These are phyloP conservation scores for Akanthomyces uredinophilus DNA, from an alignment of 2,329 filamentous ascomycete species.

Conservation along the genomic window DNA sequence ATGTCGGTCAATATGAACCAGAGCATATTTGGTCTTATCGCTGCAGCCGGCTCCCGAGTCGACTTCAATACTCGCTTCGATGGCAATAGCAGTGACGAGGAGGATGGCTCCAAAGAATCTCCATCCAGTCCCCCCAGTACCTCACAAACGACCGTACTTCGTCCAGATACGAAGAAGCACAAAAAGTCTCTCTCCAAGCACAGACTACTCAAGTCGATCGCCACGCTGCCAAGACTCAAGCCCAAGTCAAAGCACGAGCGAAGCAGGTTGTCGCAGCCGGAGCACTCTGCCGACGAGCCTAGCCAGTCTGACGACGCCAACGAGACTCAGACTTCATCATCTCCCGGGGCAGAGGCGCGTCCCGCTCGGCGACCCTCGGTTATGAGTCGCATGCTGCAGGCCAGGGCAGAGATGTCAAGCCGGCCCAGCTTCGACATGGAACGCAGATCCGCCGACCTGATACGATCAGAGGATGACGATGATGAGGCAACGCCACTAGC, in stretches of 20 bases:
- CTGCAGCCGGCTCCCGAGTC: conserved; percentile 75
- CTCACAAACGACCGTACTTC: conserved; percentile 39
- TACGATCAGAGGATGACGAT: conserved; percentile 28
- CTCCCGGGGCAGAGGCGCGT: conserved; percentile 21
- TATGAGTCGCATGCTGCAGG: conserved; percentile 73
- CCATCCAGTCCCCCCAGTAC: conserved; percentile 40
- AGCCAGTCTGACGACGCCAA: conserved; percentile 24
- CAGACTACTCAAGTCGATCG: conserved; percentile 61
- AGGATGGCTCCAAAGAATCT: conserved; percentile 47
- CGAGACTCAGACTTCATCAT: conserved; percentile 22
- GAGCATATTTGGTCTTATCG: conserved; percentile 88
- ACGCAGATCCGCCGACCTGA: conserved; percentile 36
- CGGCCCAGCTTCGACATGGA: conserved; percentile 55
- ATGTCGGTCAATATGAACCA: conserved; percentile 78
- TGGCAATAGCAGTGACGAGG: conserved; percentile 74
- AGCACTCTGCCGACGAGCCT: conserved; percentile 24
- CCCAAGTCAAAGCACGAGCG: conserved; percentile 38
- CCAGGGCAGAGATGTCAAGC: conserved; percentile 57
- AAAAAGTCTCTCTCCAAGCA: conserved; percentile 59
- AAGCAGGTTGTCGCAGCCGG: conserved; percentile 34
- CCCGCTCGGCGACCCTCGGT: conserved; percentile 58
- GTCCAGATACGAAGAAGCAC: conserved; percentile 37
- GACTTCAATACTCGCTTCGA: conserved; percentile 81
- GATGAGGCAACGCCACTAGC: conserved; percentile 57
- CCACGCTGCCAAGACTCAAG: conserved; percentile 49